Evolutionary conservation across 495 filamentous ascomycete genomes (phyloP), one percentile per base, ranked within the genome.

Genomic region (Hypoxylon rickii): DNA sequence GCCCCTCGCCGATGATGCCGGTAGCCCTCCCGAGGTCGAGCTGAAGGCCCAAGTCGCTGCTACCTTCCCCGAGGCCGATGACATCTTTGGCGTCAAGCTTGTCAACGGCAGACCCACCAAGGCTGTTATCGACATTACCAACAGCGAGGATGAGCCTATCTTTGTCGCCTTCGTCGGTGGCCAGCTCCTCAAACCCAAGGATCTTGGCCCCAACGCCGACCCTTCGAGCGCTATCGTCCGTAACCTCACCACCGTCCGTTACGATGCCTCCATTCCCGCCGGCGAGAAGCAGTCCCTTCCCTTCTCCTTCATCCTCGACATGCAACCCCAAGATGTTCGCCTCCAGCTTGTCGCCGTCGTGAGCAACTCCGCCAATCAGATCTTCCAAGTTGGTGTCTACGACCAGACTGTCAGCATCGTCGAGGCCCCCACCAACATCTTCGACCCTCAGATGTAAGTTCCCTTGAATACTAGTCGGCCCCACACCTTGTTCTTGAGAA

Each of bases 361-460:
- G 39, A 83, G 77, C 61, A 84, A 89, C 65, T 67, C 63, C 21
- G 82, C 88, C 63, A 84, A 83, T 42, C 73, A 77, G 19, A 76
- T 89, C 66, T 89, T 88, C 74, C 89, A 89, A 48, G 70, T 96
- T 20, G 80, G 84, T 64, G 88, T 89, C 29, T 93, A 88, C 79
- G 92, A 96, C 70, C 88, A 87, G 68, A 88, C 89, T 24, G 91
- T 96, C 55, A 87, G 79, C 73, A 84, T 98, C 47, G 90, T 97
- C 18, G 94, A 98, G 75, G 84, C 91, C 1, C 92, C 96, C 55
- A 90, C 86, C 54, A 93, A 87, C 79, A 82, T 98, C 68, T 88
- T 98, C 61, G 94, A 98, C 70, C 94, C 94, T 46, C 93, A 97
- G 69, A 93, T 96, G 93, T 96, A 79, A 77, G 84, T 70, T 44